A percentile compares a stretch with the other conserved stretches of the same genome.
phyloP scores from a whole-genome alignment of 2,329 filamentous ascomycete species.

The Conoideocrella luteorostrata region DNA sequence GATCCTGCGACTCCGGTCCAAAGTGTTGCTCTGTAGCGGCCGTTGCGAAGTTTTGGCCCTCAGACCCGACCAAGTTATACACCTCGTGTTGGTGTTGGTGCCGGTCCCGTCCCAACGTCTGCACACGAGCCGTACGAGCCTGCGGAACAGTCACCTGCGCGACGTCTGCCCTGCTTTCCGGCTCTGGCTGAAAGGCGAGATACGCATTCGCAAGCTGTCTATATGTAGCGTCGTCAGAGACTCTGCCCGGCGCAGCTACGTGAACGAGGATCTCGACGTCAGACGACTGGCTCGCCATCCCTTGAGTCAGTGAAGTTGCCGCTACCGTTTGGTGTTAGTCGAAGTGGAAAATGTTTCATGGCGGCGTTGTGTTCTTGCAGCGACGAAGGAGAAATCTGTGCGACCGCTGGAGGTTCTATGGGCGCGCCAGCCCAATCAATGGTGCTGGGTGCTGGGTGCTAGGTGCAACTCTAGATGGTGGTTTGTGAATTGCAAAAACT shows the following conservation, averaged over 20 bases:
- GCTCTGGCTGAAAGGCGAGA: constrained; percentile 36
- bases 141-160: neutral
- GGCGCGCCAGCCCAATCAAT: no score
- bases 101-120: no score
- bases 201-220: constrained; percentile 45
- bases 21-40: constrained; percentile 16
- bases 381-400: neutral
- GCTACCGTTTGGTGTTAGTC: constrained; percentile 1
- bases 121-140: no score
- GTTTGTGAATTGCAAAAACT: no score
- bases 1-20: constrained; percentile 28
- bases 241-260: constrained; percentile 43
- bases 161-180: neutral
- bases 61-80: constrained; percentile 5
- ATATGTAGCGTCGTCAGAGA: constrained; percentile 42
- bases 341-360: constrained; percentile 1
- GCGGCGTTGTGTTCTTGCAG: constrained; percentile 3
- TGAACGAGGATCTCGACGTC: constrained; percentile 51
- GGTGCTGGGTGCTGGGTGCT: no score
- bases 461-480: no score
- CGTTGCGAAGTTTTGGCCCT: constrained; percentile 10
- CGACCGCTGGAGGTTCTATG: no score
- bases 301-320: neutral
- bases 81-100: neutral
- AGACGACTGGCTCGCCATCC: constrained; percentile 19